phyloP scores from a whole-genome alignment of 192 early-diverging fungal genomes.

The Linnemannia zychae region DNA sequence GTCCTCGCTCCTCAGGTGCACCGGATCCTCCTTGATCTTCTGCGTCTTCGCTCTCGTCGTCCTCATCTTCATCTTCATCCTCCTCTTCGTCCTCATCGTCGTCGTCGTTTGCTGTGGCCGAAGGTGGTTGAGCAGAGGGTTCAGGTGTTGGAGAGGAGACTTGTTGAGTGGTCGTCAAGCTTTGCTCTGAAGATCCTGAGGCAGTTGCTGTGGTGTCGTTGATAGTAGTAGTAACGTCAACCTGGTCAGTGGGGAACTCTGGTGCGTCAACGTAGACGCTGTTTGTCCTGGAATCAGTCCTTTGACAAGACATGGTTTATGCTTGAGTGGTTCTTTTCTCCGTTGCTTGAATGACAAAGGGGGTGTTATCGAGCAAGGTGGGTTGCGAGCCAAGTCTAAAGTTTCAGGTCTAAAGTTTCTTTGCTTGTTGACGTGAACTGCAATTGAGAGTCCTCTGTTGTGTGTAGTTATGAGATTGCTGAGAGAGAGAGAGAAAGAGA shows the following conservation, averaged over 20 bases:
- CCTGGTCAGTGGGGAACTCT: not conserved
- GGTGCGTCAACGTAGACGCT: constrained; percentile 31
- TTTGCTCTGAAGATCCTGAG: not conserved
- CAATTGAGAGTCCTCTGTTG: not conserved
- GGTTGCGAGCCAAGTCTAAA: not conserved
- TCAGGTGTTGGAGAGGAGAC: not conserved
- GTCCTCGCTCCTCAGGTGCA: not conserved
- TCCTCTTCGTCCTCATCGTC: constrained; percentile 9
- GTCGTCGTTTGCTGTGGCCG: not conserved
- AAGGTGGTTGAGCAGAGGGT: not conserved
- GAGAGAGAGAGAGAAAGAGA: not conserved
- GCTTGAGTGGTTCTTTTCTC: not conserved
- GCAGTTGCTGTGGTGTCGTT: not conserved
- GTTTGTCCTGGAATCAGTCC: constrained; percentile 17
- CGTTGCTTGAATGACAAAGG: not conserved
- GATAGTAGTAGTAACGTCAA: not conserved
- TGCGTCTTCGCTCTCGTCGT: not conserved
- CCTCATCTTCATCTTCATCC: constrained; percentile 4
- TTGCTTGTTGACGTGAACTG: not conserved
- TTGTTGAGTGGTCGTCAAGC: not conserved
- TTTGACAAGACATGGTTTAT: not conserved
- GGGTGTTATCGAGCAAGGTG: not conserved
- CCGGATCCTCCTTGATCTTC: not conserved
- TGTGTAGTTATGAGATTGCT: not conserved
- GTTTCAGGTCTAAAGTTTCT: not conserved